Evolutionary conservation across 148 eudicot genomes (phyloP), one percentile per base, ranked within the genome.

Genomic region (Vaccinium vitisidaea): DNA sequence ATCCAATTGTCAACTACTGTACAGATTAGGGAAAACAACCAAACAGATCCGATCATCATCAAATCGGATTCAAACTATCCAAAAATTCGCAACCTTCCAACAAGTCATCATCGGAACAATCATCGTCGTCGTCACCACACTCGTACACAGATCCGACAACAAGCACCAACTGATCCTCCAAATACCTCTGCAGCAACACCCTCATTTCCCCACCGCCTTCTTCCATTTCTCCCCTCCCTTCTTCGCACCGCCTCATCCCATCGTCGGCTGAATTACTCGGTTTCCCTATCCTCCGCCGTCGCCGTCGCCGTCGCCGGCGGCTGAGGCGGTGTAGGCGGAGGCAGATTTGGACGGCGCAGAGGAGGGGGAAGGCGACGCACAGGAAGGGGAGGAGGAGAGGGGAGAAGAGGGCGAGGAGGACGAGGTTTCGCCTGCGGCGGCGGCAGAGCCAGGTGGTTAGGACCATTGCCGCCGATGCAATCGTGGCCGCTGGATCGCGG

Each of bases 91-190:
- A 89, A 69, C 73, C 75, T 46, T 75, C 79, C 48, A 43, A 19
- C 15, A 75, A 75, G 2, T 75, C 79, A 21, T 46, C 78, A 43
- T 10, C n/a, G 14, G 23, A 46, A 18, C n/a, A 15, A 73, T 27
- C 39, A 3, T 70, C 84, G 21, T 69, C 75, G 25, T 77, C 83
- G n/a, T 50, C 88, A 18, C 88, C 90, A 36, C 85, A 88, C 85
- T 89, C 88, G 70, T 87, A 83, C 48, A 71, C 88, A 2, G 86
- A 50, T 77, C 84, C 89, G 81, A 80, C 30, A 9, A 90, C 94
- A 19, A 92, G 90, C 32, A 84, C 55, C 80, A 92, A 86, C 77
- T 92, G 94, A 89, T 92, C 93, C 12, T 92, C 92, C 85, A 92
- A 71, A 56, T 92, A 92, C 85, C 94, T 88, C 81, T 90, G 92